A percentile compares a stretch with the other conserved stretches of the same genome.
Conservation (phyloP, 441 rosid species). For the Metrosideros polymorpha region DNA sequence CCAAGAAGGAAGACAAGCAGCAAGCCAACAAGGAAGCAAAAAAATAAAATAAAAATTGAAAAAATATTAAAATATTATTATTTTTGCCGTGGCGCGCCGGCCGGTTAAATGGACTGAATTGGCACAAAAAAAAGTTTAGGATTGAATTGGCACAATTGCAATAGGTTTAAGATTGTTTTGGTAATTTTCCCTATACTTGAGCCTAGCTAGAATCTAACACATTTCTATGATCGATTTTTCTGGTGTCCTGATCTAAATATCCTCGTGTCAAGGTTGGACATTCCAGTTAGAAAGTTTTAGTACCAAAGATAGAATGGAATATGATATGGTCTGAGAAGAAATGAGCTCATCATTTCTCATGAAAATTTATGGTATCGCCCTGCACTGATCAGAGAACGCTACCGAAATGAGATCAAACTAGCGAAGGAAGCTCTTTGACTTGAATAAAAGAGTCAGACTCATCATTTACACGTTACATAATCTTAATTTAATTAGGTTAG, state of each 20-base stretch:
- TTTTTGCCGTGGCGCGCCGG: no score
- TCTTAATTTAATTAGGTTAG: not conserved
- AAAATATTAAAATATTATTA: no score
- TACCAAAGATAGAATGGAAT: not conserved
- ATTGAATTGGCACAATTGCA: no score
- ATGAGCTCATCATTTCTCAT: not conserved
- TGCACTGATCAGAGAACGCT: not conserved
- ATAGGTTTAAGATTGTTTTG: no score
- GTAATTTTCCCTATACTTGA: no score
- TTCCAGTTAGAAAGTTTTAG: not conserved
- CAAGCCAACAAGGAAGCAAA: no score
- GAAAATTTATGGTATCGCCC: not conserved
- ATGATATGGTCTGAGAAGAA: not conserved
- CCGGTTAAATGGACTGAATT: no score
- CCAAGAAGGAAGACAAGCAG: no score
- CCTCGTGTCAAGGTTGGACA: not conserved
- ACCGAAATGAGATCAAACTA: not conserved
- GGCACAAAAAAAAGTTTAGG: no score
- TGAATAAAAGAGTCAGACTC: not conserved
- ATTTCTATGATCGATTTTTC: not conserved
- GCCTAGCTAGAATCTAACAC: not conserved
- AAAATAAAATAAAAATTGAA: no score
- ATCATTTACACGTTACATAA: not conserved
- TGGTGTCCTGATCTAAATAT: not conserved
- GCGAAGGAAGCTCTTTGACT: not conserved